Evolutionary conservation across 176 grass and related monocot genomes (phyloP).

Genomic region (Saccharum spontaneum): DNA sequence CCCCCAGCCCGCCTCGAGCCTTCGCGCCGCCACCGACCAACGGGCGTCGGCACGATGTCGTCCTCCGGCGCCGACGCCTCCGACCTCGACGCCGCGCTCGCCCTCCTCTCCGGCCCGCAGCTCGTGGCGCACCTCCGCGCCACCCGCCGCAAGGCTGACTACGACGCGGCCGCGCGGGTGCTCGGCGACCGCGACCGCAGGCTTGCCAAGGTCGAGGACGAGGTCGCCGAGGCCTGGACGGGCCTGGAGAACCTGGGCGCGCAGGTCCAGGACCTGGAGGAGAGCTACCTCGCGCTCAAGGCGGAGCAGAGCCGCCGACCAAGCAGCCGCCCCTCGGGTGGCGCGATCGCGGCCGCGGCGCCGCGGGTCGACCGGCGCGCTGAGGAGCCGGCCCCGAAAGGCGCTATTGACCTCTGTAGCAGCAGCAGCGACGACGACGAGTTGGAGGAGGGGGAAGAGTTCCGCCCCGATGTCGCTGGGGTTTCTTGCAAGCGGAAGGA

Average conservation of each 20-base stretch:
- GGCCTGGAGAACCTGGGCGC: neutral
- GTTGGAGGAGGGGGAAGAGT: neutral
- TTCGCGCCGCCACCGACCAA: neutral
- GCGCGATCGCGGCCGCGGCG: neutral
- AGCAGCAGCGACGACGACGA: neutral
- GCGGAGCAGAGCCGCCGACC: neutral
- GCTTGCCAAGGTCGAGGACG: neutral
- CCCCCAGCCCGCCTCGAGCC: neutral
- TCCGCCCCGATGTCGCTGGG: neutral
- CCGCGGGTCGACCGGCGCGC: neutral
- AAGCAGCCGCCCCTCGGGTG: neutral
- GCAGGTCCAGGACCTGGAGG: neutral
- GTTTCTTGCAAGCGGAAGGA: neutral
- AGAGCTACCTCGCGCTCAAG: neutral
- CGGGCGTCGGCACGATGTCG: neutral
- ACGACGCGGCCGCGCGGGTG: slow-evolving; percentile 30
- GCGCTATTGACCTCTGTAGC: neutral
- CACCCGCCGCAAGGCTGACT: slow-evolving; percentile 24
- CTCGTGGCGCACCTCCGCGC: slow-evolving; percentile 22
- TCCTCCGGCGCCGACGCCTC: neutral
- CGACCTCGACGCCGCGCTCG: slow-evolving; percentile 15
- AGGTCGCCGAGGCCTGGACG: neutral
- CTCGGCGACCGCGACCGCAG: slow-evolving; percentile 36
- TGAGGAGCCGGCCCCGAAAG: neutral
- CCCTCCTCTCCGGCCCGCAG: slow-evolving; percentile 4